Percentiles rank a stretch among this genome's conserved stretches.
phyloP scores from a whole-genome alignment of 1,284 basidiomycete genomes.

The Ustilago sp. region DNA sequence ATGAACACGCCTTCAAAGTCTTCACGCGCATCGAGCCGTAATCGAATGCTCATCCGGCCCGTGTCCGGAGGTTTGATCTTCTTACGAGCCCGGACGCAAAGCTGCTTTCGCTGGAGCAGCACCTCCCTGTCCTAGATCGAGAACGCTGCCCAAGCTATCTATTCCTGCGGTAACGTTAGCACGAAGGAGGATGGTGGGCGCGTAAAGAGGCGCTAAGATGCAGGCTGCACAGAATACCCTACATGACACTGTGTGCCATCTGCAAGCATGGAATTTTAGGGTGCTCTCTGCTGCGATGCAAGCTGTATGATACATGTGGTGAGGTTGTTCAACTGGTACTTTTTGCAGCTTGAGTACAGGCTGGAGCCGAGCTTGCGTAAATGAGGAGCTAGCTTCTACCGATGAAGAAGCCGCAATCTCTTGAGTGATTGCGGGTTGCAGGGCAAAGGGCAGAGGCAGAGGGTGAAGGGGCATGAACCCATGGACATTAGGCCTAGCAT shows the following conservation, averaged over 20 bases:
- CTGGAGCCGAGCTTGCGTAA: constrained; percentile 3
- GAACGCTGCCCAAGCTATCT: constrained; percentile 1
- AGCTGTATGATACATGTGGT: neutral
- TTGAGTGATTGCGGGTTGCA: neutral
- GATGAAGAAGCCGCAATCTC: neutral
- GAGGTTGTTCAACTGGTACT: neutral
- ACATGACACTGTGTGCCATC: neutral
- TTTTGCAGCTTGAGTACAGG: neutral
- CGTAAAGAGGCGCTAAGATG: neutral
- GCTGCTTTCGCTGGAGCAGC: neutral
- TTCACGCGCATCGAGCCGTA: neutral
- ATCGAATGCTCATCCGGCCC: neutral
- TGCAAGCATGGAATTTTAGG: constrained; percentile 9
- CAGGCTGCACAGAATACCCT: constrained; percentile 1
- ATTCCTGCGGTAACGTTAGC: neutral
- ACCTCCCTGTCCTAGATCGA: neutral
- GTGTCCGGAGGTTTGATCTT: neutral
- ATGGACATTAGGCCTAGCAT: neutral
- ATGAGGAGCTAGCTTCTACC: neutral
- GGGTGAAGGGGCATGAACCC: neutral
- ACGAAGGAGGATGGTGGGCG: constrained; percentile 5
- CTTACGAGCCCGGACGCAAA: constrained; percentile 2
- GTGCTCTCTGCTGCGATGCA: neutral
- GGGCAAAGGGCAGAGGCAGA: constrained; percentile 11
- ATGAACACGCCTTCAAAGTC: neutral